Evolutionary conservation across 2,329 filamentous ascomycete species (phyloP).

Genomic region (Thermomyces lanuginosus): DNA sequence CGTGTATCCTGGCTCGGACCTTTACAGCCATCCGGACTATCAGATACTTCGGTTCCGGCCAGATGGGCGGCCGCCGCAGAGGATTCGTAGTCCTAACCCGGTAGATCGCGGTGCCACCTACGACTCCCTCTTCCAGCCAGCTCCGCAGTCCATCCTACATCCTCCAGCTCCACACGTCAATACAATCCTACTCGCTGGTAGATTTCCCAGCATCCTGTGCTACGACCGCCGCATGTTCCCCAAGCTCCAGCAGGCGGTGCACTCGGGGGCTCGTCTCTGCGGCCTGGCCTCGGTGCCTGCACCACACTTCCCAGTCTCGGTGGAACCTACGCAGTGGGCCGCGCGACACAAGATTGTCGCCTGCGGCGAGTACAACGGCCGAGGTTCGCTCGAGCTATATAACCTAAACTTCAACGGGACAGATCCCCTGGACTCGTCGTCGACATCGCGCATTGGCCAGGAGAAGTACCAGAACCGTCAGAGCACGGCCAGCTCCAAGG

Average conservation of each 20-base stretch:
- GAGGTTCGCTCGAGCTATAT: slow-evolving; percentile 82
- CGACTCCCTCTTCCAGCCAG: slow-evolving; percentile 61
- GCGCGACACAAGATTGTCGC: slow-evolving; percentile 54
- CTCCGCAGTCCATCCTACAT: slow-evolving; percentile 69
- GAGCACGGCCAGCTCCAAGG: slow-evolving; percentile 61
- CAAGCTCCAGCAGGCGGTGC: slow-evolving; percentile 56
- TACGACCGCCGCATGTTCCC: slow-evolving; percentile 83
- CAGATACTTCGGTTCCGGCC: slow-evolving; percentile 17
- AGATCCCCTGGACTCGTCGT: slow-evolving; percentile 12
- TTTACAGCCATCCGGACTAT: slow-evolving; percentile 18
- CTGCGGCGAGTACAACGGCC: slow-evolving; percentile 79
- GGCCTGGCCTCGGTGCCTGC: slow-evolving; percentile 49
- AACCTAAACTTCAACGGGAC: slow-evolving; percentile 17
- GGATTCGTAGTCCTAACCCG: slow-evolving; percentile 21
- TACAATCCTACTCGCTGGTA: slow-evolving; percentile 75
- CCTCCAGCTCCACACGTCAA: slow-evolving; percentile 48
- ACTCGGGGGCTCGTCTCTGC: slow-evolving; percentile 68
- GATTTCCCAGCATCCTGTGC: slow-evolving; percentile 74
- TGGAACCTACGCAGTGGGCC: slow-evolving; percentile 29
- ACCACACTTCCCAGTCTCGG: slow-evolving; percentile 34
- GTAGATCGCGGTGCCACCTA: slow-evolving; percentile 33
- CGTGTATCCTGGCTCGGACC: slow-evolving; percentile 12
- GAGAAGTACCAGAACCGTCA: slow-evolving; percentile 57
- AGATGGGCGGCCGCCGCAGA: slow-evolving; percentile 20
- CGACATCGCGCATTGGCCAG: slow-evolving; percentile 14